Conservation (phyloP, 129 eudicot species). For the Flaveria ramosissima region DNA sequence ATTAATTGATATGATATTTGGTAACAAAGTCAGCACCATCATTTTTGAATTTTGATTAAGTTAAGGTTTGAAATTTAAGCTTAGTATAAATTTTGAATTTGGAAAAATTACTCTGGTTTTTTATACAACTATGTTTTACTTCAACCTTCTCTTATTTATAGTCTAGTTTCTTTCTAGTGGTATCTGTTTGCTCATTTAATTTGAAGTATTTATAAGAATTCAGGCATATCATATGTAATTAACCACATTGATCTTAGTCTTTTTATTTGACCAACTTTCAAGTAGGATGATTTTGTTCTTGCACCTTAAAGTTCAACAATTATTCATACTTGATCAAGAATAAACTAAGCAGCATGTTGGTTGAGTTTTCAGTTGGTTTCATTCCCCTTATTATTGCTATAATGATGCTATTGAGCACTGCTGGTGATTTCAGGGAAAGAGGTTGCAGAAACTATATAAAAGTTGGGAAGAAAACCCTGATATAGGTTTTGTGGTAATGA, state of each 20-base stretch:
- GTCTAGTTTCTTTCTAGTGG: background rate
- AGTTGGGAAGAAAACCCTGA: constrained; percentile 73
- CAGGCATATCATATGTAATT: background rate
- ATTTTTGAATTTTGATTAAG: background rate
- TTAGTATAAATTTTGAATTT: background rate
- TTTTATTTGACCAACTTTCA: constrained; percentile 9
- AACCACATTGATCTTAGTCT: background rate
- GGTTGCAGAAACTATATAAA: constrained; percentile 62
- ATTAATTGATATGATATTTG: background rate
- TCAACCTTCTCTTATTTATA: background rate
- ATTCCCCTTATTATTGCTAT: background rate
- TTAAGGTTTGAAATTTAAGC: too few species aligned
- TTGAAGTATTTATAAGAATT: constrained; percentile 12
- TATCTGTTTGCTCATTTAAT: background rate
- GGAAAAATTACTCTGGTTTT: background rate
- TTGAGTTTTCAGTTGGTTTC: background rate
- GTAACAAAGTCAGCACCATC: background rate
- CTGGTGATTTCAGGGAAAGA: constrained; percentile 46
- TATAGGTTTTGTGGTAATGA: constrained; percentile 71
- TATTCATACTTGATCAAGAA: background rate
- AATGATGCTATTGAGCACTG: background rate
- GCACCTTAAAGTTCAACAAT: background rate
- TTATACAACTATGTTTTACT: constrained; percentile 1
- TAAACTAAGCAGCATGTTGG: background rate
- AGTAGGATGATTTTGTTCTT: background rate